phyloP scores from a whole-genome alignment of 306 rosid species.

The Cucurbita pepo region DNA sequence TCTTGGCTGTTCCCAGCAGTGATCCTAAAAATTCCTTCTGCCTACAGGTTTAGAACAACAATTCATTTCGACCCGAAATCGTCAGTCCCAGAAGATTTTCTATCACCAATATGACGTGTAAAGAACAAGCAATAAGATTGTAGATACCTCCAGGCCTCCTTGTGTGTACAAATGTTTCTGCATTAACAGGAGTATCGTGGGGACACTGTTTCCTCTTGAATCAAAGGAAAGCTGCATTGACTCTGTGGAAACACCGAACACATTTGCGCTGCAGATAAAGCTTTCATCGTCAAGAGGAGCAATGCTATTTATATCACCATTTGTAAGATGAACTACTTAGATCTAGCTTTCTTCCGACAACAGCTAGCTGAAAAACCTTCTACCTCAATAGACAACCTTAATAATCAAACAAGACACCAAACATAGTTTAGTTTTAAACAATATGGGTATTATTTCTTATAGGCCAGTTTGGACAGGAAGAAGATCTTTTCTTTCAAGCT shows the following conservation, averaged over 20 bases:
- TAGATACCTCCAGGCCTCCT: slow-evolving; percentile 80
- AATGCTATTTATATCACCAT: not conserved
- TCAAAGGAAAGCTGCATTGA: slow-evolving; percentile 99
- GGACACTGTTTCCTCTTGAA: slow-evolving; percentile 94
- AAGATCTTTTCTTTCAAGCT: not conserved
- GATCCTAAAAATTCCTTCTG: slow-evolving; percentile 97
- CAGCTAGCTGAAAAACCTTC: not conserved
- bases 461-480: not conserved
- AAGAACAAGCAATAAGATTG: not conserved
- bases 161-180: slow-evolving; percentile 71
- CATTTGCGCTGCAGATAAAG: slow-evolving; percentile 52
- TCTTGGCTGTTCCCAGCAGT: slow-evolving; percentile 90
- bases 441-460: too few species aligned
- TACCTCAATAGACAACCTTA: not conserved
- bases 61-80: slow-evolving; percentile 5
- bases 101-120: too few species aligned
- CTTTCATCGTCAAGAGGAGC: slow-evolving; percentile 5
- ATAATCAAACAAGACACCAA: not conserved
- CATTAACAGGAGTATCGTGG: slow-evolving; percentile 79
- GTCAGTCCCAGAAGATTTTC: not conserved
- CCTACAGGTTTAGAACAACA: slow-evolving; percentile 34
- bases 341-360: not conserved
- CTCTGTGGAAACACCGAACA: slow-evolving; percentile 95
- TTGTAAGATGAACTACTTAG: not conserved
- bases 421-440: not conserved